These are phyloP conservation scores for Ilex asprella DNA, from an alignment of 257 asterid species.

Conservation along the genomic window DNA sequence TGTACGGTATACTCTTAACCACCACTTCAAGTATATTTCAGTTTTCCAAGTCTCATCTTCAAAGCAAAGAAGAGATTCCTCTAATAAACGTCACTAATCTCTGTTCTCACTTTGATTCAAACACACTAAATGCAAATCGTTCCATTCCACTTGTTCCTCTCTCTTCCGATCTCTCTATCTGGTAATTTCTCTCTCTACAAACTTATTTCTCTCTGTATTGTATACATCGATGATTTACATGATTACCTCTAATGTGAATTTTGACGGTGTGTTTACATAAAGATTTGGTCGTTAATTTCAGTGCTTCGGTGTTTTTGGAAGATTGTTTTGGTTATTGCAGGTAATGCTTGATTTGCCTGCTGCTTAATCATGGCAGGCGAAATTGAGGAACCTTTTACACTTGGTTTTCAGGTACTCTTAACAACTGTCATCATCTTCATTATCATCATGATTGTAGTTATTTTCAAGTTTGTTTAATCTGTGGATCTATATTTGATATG, in stretches of 20 bases:
- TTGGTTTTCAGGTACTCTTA: constrained; percentile 54
- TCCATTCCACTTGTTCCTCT: neutral
- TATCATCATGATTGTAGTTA: neutral
- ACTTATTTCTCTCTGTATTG: neutral
- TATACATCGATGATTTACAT: neutral
- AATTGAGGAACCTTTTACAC: constrained; percentile 51
- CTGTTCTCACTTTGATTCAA: constrained; percentile 18
- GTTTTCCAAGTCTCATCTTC: constrained; percentile 29
- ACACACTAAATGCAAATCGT: constrained; percentile 12
- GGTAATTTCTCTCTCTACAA: constrained; percentile 11
- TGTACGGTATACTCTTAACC: too few relatives aligned
- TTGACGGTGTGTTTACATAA: neutral
- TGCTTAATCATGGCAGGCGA: constrained; percentile 51
- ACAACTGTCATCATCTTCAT: neutral
- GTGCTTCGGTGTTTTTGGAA: neutral
- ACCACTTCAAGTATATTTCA: too few relatives aligned
- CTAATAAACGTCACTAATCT: constrained; percentile 1
- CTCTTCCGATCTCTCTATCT: constrained; percentile 6
- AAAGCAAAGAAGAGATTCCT: constrained; percentile 44
- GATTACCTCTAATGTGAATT: neutral
- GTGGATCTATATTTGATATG: neutral
- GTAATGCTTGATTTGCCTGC: neutral
- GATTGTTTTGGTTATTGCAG: neutral
- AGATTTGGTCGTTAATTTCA: neutral
- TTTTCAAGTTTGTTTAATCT: neutral